phyloP scores from a whole-genome alignment of 2,329 filamentous ascomycete species.

The Neonectria coccinea region DNA sequence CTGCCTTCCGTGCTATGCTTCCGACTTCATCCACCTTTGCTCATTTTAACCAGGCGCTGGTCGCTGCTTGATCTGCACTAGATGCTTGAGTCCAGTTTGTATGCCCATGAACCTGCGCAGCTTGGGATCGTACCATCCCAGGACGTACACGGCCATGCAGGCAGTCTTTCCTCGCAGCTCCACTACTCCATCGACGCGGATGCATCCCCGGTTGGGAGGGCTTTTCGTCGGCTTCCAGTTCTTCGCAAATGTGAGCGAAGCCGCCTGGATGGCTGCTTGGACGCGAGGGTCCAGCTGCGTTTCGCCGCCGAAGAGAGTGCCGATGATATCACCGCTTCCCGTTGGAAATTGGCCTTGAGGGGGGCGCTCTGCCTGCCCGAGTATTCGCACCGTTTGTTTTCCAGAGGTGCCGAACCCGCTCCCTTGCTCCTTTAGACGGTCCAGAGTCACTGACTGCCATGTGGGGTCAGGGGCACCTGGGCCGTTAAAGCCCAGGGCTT shows the following conservation, averaged over 20 bases:
- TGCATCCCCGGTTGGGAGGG: constrained; percentile 62
- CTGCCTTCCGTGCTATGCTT: constrained; percentile 15
- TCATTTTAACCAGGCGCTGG: constrained; percentile 47
- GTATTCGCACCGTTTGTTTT: constrained; percentile 40
- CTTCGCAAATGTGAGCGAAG: constrained; percentile 53
- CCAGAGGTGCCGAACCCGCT: constrained; percentile 37
- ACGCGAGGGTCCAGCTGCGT: constrained; percentile 52
- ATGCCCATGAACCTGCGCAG: constrained; percentile 57
- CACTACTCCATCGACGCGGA: constrained; percentile 66
- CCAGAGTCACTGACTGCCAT: constrained; percentile 49
- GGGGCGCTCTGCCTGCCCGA: constrained; percentile 43
- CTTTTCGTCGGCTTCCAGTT: constrained; percentile 60
- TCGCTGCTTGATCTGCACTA: constrained; percentile 56
- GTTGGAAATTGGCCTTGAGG: constrained; percentile 41
- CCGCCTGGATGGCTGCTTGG: constrained; percentile 49
- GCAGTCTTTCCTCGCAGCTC: constrained; percentile 62
- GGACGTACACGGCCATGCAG: constrained; percentile 63
- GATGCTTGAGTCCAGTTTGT: constrained; percentile 57
- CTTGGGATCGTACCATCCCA: constrained; percentile 68
- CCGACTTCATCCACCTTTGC: not conserved
- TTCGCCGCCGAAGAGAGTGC: constrained; percentile 44
- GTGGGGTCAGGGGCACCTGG: constrained; percentile 43
- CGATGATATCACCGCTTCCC: constrained; percentile 42
- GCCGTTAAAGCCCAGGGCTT: constrained; percentile 58
- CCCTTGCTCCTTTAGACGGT: constrained; percentile 44